A percentile compares a stretch with the other conserved stretches of the same genome.
phyloP scores from a whole-genome alignment of 345 rosid species.

The Melaleuca alternifolia region DNA sequence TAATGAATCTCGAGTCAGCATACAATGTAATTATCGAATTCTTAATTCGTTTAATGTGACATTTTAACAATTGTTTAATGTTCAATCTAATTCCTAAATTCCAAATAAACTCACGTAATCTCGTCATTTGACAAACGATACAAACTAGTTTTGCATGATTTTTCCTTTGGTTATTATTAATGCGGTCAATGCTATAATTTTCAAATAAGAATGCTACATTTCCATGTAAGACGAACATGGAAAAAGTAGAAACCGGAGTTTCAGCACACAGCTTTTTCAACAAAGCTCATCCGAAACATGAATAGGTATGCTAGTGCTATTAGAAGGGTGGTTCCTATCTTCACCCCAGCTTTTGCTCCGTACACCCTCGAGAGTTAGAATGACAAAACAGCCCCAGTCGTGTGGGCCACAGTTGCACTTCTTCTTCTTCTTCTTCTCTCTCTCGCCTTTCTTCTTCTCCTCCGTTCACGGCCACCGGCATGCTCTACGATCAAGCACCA shows the following conservation, averaged over 20 bases:
- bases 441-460: background rate
- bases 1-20: too few species aligned
- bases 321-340: background rate
- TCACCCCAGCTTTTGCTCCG: background rate
- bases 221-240: background rate
- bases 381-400: background rate
- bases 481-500: too few species aligned
- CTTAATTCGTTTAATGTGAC: background rate
- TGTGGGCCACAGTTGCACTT: accelerated
- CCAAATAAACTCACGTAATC: too few species aligned
- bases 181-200: background rate
- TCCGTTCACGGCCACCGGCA: too few species aligned
- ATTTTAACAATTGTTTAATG: accelerated
- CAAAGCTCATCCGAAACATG: background rate
- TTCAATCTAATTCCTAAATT: background rate
- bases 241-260: background rate
- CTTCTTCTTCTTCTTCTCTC: accelerated
- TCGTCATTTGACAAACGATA: too few species aligned
- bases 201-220: background rate
- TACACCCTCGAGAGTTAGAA: background rate
- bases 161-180: background rate
- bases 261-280: too few species aligned
- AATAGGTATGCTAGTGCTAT: background rate
- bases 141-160: background rate
- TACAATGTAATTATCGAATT: background rate